A percentile compares a stretch with the other conserved stretches of the same genome.
Conservation (phyloP, 2,329 filamentous ascomycete genomes). For the Grosmannia serpens region DNA sequence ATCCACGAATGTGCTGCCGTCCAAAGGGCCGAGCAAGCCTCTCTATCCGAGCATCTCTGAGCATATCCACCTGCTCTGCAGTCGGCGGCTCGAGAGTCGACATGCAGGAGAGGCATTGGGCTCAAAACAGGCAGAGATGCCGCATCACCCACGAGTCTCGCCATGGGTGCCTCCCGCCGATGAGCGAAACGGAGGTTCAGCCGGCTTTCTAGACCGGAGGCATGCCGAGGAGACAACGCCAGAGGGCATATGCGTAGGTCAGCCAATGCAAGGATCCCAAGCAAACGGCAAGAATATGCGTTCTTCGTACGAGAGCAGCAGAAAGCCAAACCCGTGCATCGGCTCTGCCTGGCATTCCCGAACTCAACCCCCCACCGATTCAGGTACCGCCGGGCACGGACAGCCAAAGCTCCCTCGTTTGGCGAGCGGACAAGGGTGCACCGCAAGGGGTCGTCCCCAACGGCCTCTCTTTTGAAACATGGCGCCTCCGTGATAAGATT, state of each 20-base stretch:
- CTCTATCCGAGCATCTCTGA: neutral
- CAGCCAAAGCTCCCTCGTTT: neutral
- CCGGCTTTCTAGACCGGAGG: neutral
- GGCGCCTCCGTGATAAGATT: slow-evolving; percentile 5
- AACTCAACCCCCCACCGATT: neutral
- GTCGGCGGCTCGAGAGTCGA: neutral
- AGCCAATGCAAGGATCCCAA: neutral
- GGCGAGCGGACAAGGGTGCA: neutral
- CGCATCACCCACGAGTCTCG: neutral
- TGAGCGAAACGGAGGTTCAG: neutral
- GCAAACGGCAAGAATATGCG: neutral
- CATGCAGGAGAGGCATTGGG: neutral
- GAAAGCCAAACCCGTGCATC: neutral
- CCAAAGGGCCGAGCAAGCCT: neutral
- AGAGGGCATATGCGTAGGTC: neutral
- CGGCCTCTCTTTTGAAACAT: neutral
- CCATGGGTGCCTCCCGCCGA: neutral
- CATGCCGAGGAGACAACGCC: neutral
- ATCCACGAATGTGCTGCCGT: neutral
- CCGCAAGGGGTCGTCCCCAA: neutral
- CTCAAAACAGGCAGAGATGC: neutral
- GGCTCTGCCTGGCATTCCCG: neutral
- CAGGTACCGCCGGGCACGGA: neutral
- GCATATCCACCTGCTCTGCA: no score
- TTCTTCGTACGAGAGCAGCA: neutral